Base-by-base conservation (phyloP, 768 basidiomycete genomes). In the Macrolepiota dolichaula region DNA sequence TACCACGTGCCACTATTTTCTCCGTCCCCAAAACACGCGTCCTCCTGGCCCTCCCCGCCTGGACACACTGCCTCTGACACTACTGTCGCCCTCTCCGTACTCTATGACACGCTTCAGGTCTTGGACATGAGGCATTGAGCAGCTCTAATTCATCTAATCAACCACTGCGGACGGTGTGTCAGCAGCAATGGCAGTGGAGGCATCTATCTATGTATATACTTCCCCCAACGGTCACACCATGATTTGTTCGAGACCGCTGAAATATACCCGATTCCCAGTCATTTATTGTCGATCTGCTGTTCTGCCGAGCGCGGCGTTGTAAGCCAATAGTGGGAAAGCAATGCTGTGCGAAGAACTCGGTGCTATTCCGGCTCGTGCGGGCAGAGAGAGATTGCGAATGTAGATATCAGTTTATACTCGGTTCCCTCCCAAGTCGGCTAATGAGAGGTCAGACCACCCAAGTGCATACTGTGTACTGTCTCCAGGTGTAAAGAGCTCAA, bases 1-100 rank as follows among this genome's bases (percentile, higher is more conserved):
- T 32, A 32, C 40, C 59, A 60, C 59, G 59, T 60, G 59, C 59
- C 27, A 15, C n/a, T 6, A 32, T 25, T 29, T 27, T 19, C 24
- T n/a, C 40, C 37, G 35, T 13, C 35, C 12, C 40, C 24, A 27
- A 29, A 42, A 27, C 44, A 57, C 36, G 56, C 56, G 19, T 25
- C 44, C 11, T n/a, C 47, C 44, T 37, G 12, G 29, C 44, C 24
- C 32, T 32, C 29, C 35, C 53, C 40, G 22, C 37, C 54, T 27
- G n/a, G 9, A 35, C 42, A 6, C 17, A 44, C 42, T 17, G 42
- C 42, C 42, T 44, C 15, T 19, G 17, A 22, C 42, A 17, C 17
- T 22, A 17, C 7, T n/a, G 17, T 44, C 17, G 17, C 42, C 2
- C 19, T 7, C 15, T 22, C 36, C 15, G 3, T 3, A 1, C 1